Base-by-base conservation (phyloP, 2,329 filamentous ascomycete species). In the Paraconiothyrium brasiliense region DNA sequence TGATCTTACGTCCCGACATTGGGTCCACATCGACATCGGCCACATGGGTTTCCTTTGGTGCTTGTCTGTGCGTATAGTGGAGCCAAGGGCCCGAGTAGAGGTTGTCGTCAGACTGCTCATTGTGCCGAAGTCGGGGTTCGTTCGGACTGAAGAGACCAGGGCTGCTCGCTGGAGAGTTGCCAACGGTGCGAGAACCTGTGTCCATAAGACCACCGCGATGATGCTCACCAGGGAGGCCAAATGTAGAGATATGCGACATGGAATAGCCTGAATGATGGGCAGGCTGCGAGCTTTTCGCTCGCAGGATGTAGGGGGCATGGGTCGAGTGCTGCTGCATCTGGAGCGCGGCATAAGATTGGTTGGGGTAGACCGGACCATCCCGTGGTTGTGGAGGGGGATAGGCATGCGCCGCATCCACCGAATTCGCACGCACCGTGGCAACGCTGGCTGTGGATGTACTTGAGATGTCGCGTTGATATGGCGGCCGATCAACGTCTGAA, bases 1-100 rank as follows among this genome's bases (percentile, higher is more conserved):
- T 97, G 57, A 94, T 86, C 81, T 99, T 99, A 65, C 95, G 92
- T 61, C 95, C 95, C 5, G 94, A 97, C 65, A 93, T 86, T 57
- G 87, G 87, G 78, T 98, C 93, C 65, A 94, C 90, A 73, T 98
- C 94, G 69, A 97, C 92, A 72, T 94, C 90, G 57, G 92, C 94
- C 65, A 94, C 93, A 80, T 97, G 92, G 10, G 94, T 97, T 81
- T 84, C 83, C 69, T 84, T 84, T 35, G 83, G 83, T n/a, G 78
- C 77, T 67, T 84, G 81, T 20, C 80, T 68, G 56, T 84, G 83
- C 20, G 80, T 82, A 65, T 80, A 80, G 65, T 85, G 83, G 51
- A 85, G 75, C 68, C 82, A 84, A 0, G 83, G 83, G 64, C 79
- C 83, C 22, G 83, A 78, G 67, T 84, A 84, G 49, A 77, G 80